Evolutionary conservation across 805 yeast genomes (phyloP).

Genomic region (Teunomyces pallodes): DNA sequence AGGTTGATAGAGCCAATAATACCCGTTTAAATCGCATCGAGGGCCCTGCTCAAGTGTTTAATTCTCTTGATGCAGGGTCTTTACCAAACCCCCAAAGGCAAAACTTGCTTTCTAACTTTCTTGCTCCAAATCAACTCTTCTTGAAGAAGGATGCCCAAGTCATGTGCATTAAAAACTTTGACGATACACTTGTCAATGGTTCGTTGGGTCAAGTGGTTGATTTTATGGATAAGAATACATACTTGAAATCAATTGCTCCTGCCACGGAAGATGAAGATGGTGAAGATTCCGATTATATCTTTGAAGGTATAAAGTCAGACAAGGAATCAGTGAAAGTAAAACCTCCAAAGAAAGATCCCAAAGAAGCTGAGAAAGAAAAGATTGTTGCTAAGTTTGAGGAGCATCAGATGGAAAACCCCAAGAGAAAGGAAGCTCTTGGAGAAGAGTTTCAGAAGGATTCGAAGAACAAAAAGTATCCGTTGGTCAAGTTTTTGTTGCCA

Average conservation of each 20-base stretch:
- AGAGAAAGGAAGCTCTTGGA: constrained; percentile 48
- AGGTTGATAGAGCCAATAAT: constrained; percentile 67
- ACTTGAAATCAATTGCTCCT: constrained; percentile 20
- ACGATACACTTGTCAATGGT: constrained; percentile 72
- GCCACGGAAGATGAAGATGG: constrained; percentile 1
- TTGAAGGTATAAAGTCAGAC: constrained; percentile 4
- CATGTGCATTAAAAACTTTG: constrained; percentile 77
- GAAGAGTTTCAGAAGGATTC: constrained; percentile 44
- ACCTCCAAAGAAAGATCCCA: background rate
- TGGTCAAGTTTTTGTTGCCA: constrained; percentile 71
- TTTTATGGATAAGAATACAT: constrained; percentile 45
- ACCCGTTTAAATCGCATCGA: constrained; percentile 45
- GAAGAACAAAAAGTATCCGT: constrained; percentile 55
- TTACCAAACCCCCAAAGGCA: constrained; percentile 43
- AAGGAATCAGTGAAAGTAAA: background rate
- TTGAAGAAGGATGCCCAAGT: constrained; percentile 77
- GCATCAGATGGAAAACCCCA: constrained; percentile 23
- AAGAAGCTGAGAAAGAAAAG: constrained; percentile 1
- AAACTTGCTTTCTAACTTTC: constrained; percentile 50
- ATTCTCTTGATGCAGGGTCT: constrained; percentile 56
- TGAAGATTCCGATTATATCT: constrained; percentile 16
- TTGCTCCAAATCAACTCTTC: constrained; percentile 57
- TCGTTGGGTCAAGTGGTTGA: constrained; percentile 68
- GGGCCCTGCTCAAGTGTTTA: constrained; percentile 43
- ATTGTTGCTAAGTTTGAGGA: background rate